Percentiles rank a stretch among this genome's conserved stretches.
These are phyloP conservation scores for Excoecaria agallocha DNA, from an alignment of 345 rosid species.

Conservation along the genomic window DNA sequence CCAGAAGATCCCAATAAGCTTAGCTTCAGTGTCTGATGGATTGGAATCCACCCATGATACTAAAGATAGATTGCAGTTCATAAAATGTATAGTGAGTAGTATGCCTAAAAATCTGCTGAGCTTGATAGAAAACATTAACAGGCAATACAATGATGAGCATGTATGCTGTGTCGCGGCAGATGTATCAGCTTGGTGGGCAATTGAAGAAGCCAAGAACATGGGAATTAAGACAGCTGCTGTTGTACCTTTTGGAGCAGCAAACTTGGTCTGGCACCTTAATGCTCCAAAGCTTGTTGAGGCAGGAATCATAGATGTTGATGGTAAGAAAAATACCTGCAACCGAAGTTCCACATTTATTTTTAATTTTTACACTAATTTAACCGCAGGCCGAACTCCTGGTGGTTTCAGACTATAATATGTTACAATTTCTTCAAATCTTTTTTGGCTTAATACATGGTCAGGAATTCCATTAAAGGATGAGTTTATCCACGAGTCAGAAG, in stretches of 20 bases:
- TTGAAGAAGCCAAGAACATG: constrained; percentile 5
- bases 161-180: constrained; percentile 5
- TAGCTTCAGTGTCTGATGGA: constrained; percentile 31
- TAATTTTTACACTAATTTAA: background rate
- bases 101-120: constrained; percentile 21
- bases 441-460: background rate
- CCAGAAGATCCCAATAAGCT: constrained; percentile 9
- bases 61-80: constrained; percentile 1
- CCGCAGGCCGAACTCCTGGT: too few relatives aligned
- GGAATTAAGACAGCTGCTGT: background rate
- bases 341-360: background rate
- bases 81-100: constrained; percentile 10
- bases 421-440: too few relatives aligned
- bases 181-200: constrained; percentile 4
- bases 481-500: constrained; percentile 16
- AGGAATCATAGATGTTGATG: constrained; percentile 13
- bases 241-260: constrained; percentile 4
- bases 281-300: constrained; percentile 8
- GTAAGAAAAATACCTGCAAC: background rate
- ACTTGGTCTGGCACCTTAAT: background rate
- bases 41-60: constrained; percentile 2
- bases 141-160: background rate
- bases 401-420: too few relatives aligned
- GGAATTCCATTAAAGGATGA: constrained; percentile 19
- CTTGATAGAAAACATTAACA: constrained; percentile 28